Percentiles rank a stretch among this genome's conserved stretches.
Conservation (phyloP, 2,329 filamentous ascomycete species). For the Metarhizium brunneum region DNA sequence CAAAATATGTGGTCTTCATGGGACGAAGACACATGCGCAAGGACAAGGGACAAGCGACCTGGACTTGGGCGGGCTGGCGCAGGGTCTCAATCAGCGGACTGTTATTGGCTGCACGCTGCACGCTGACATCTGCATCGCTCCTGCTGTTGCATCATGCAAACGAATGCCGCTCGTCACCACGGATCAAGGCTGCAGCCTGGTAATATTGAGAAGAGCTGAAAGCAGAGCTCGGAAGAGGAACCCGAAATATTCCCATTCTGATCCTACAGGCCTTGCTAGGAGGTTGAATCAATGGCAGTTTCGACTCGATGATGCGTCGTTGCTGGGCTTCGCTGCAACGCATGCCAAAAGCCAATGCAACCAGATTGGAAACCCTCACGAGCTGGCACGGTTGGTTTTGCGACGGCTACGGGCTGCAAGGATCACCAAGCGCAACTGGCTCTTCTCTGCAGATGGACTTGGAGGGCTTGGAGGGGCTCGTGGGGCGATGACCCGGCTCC, state of each 20-base stretch:
- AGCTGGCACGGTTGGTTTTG: not conserved
- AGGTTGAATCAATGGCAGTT: not conserved
- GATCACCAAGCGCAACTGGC: not conserved
- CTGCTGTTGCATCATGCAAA: constrained; percentile 4
- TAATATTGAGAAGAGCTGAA: not conserved
- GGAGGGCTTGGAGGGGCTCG: not conserved
- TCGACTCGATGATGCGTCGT: not conserved
- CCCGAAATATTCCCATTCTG: no score
- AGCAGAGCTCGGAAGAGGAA: not conserved
- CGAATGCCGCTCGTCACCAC: not conserved
- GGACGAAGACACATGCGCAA: not conserved
- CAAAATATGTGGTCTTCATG: not conserved
- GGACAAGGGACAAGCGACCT: not conserved
- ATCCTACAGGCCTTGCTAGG: no score
- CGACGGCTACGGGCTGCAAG: not conserved
- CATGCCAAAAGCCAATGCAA: no score
- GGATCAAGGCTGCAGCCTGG: not conserved
- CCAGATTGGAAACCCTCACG: not conserved
- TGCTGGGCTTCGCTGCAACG: no score
- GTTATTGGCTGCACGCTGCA: constrained; percentile 2
- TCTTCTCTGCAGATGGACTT: not conserved
- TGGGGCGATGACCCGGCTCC: constrained; percentile 5
- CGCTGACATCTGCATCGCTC: not conserved
- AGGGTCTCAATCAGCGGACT: constrained; percentile 1
- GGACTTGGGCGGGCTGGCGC: not conserved